Evolutionary conservation across 1,284 basidiomycete genomes (phyloP), one percentile per base, ranked within the genome.

Genomic region (Acaromyces ingoldii): DNA sequence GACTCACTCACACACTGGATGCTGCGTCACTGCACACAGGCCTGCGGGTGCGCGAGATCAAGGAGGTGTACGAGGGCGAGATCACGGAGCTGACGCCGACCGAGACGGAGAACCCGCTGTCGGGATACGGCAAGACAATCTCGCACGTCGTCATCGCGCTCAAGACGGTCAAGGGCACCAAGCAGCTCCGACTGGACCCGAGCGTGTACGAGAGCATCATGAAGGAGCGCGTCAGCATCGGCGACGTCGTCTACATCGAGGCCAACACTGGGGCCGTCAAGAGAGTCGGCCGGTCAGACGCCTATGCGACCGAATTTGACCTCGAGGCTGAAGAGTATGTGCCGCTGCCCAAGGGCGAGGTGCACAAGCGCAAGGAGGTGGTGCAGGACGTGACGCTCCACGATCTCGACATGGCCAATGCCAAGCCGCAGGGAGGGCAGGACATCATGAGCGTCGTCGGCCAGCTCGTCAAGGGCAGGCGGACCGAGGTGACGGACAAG

Each of bases 381-480:
- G 91, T 98, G 4, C 95, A 97, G 77, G 93, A 97, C 65, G 89
- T 98, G 33, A 97, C 91, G 0, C 80, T 98, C 15, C 91, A 95
- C 53, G 93, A 98, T 75, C 81, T 98, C 38, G 93, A 98, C 75
- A 89, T 92, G 60, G 93, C 92, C 4, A 98, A 98, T 75, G 91
- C 92, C 11, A 84, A 91, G 40, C 93, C 93, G 6, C 89, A 90
- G 67, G 83, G 83, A 13, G 92, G 95, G 1, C 93, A 96, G 77
- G 93, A 97, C 72, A 96, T 98, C 75, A 96, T 97, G 92, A 89
- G 87, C 72, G 91, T 98, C 26, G 96, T 98, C 86, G 91, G 93
- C 4, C 93, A 91, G 74, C 81, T 98, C 7, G 89, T 96, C 63
- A 95, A 91, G 77, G 91, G 86, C 36, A 87, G 90, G 26, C 80